These are phyloP conservation scores for Corymbia citriodora DNA, from an alignment of 441 rosid species.

Conservation along the genomic window DNA sequence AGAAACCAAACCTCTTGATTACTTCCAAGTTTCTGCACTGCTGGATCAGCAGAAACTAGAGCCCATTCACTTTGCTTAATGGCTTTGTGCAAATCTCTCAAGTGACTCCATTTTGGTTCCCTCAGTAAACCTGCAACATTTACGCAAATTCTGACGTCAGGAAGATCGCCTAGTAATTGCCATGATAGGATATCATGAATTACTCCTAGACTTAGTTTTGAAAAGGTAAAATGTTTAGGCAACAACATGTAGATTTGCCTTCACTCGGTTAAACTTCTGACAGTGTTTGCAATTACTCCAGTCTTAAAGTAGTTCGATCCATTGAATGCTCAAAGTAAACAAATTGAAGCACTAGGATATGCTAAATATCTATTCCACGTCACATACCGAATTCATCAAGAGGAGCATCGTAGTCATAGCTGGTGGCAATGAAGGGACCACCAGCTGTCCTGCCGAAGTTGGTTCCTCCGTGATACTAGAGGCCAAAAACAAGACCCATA, in stretches of 20 bases:
- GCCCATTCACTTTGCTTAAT: conserved; percentile 8
- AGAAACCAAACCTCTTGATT: conserved; percentile 2
- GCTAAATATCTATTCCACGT: background rate
- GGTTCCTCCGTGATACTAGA: conserved; percentile 12
- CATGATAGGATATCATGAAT: background rate
- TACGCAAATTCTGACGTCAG: background rate
- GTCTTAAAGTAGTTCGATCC: background rate
- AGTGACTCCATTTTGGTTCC: conserved; percentile 11
- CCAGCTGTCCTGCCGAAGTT: conserved; percentile 10
- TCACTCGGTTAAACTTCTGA: background rate
- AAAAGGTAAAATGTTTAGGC: background rate
- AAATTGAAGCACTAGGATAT: background rate
- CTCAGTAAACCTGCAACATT: conserved; percentile 1
- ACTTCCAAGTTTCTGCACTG: background rate
- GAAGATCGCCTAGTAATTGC: background rate
- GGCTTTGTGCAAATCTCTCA: conserved; percentile 5
- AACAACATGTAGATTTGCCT: background rate
- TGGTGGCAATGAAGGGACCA: conserved; percentile 12
- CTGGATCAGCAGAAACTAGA: conserved; percentile 7
- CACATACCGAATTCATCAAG: conserved; percentile 6
- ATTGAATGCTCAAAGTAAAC: background rate
- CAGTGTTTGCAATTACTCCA: background rate
- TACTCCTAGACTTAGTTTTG: background rate
- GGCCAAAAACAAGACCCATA: background rate
- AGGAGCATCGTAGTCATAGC: conserved; percentile 12